Base-by-base conservation (phyloP, 2,329 filamentous ascomycete genomes). In the Tothia fuscella region DNA sequence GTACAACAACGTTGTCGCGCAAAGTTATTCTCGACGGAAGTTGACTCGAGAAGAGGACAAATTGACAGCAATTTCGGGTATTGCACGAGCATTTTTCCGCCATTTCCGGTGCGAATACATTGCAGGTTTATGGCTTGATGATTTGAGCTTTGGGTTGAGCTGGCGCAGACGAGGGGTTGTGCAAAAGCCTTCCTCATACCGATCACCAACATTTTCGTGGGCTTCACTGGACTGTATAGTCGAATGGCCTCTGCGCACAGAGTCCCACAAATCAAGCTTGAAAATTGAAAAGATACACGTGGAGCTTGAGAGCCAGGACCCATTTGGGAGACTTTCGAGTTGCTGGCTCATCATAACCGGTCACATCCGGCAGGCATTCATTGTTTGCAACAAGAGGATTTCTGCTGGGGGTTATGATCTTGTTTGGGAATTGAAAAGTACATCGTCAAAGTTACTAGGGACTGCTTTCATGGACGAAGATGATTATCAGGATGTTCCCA, bases 381-480 rank as follows among this genome's bases (percentile, higher is more conserved):
- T 44, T 7, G 29, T 31, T 14, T 24, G 35, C n/a, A 17, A 36
- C 7, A 44, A 40, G 29, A 25, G 42, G 1, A 39, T 44, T 4
- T 39, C 28, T 25, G 14, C 42, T 9, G 35, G 42, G 10, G 28
- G 36, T 25, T 22, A 26, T 21, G 29, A 40, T 40, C 12, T 44
- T 16, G 35, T 32, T 13, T 44, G 42, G 42, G 42, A 44, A 29
- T 22, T 44, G 26, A 28, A 26, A 14, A 40, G 35, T 17, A 13
- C 25, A 21, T 6, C 36, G 5, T 28, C 32, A 14, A 33, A 38
- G 28, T 20, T 38, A 22, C 41, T 44, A 12, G 42, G 42, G n/a
- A 44, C 42, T 25, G 42, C 36, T 13, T 44, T 44, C 29, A 44
- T 44, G 42, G 42, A 44, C 34, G 25, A 25, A 14, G 42, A 44